Evolutionary conservation across 768 basidiomycete genomes (phyloP).

Genomic region (Auricularia heimuer): DNA sequence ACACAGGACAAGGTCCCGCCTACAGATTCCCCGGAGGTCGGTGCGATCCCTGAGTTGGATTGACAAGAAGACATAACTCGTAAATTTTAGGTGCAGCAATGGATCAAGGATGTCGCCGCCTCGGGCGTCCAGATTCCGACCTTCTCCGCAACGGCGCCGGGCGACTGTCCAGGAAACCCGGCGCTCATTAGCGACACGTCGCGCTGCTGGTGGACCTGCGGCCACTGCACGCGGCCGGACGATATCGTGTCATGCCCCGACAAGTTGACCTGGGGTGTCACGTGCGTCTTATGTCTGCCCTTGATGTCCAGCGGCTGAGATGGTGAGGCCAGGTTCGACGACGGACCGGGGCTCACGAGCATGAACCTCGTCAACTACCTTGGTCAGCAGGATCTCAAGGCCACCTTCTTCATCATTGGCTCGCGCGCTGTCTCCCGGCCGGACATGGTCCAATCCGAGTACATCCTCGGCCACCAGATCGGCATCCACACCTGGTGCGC

Average conservation of each 20-base stretch:
- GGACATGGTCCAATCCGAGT: slow-evolving; percentile 63
- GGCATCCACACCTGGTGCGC: slow-evolving; percentile 87
- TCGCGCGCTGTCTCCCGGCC: slow-evolving; percentile 78
- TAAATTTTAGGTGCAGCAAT: slow-evolving; percentile 24
- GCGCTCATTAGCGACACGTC: slow-evolving; percentile 44
- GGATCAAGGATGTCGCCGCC: slow-evolving; percentile 63
- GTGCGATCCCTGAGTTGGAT: not conserved
- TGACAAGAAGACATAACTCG: not conserved
- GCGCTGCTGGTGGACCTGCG: slow-evolving; percentile 91
- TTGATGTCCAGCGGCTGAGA: not conserved
- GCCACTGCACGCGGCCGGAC: slow-evolving; percentile 48
- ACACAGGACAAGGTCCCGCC: slow-evolving; percentile 41
- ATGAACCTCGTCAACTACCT: slow-evolving; percentile 66
- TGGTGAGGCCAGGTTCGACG: slow-evolving; percentile 50
- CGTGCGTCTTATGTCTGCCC: slow-evolving; percentile 18
- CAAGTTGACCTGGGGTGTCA: slow-evolving; percentile 68
- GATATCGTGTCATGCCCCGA: slow-evolving; percentile 63
- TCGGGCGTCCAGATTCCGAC: slow-evolving; percentile 55
- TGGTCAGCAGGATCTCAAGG: slow-evolving; percentile 44
- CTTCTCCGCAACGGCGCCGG: slow-evolving; percentile 50
- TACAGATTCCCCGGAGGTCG: slow-evolving; percentile 50
- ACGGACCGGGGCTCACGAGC: slow-evolving; percentile 82
- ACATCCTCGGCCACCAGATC: slow-evolving; percentile 72
- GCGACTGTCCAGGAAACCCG: slow-evolving; percentile 57
- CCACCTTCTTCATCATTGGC: slow-evolving; percentile 90